These are phyloP conservation scores for Termitomyces sp. DNA, from an alignment of 768 basidiomycete species.

Conservation along the genomic window DNA sequence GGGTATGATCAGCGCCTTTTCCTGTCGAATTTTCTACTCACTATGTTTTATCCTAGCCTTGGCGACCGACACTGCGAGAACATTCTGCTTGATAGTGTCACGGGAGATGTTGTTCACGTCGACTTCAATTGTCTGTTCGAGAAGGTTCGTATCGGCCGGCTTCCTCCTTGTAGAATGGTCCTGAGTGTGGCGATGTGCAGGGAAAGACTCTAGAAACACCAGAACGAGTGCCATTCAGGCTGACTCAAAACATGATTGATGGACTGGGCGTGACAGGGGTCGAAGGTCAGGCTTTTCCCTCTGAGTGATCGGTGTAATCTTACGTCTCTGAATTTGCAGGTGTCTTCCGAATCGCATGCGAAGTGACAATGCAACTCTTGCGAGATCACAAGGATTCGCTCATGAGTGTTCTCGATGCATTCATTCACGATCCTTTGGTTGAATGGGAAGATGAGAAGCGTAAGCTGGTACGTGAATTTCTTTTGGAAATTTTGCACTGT, in stretches of 20 bases:
- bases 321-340: constrained; percentile 40
- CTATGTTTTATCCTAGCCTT: constrained; percentile 50
- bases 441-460: constrained; percentile 91
- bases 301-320: not conserved
- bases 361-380: constrained; percentile 84
- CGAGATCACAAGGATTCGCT: constrained; percentile 90
- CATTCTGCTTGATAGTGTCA: constrained; percentile 84
- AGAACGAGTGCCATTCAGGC: constrained; percentile 90
- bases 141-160: constrained; percentile 51
- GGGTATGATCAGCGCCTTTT: constrained; percentile 53
- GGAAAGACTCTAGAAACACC: constrained; percentile 86
- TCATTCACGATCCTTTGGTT: constrained; percentile 94
- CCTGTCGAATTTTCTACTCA: not conserved
- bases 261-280: constrained; percentile 91
- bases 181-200: constrained; percentile 19
- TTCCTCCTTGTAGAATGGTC: not conserved
- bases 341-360: constrained; percentile 87
- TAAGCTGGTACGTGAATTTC: constrained; percentile 44
- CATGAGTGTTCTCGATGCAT: constrained; percentile 95
- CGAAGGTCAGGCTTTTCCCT: constrained; percentile 57
- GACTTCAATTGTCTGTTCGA: constrained; percentile 99
- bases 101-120: constrained; percentile 92
- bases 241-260: constrained; percentile 91
- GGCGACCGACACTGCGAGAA: constrained; percentile 98
- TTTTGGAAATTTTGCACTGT: no score